Base-by-base conservation (phyloP, 1,284 basidiomycete species). In the Moniliophthora roreri region DNA sequence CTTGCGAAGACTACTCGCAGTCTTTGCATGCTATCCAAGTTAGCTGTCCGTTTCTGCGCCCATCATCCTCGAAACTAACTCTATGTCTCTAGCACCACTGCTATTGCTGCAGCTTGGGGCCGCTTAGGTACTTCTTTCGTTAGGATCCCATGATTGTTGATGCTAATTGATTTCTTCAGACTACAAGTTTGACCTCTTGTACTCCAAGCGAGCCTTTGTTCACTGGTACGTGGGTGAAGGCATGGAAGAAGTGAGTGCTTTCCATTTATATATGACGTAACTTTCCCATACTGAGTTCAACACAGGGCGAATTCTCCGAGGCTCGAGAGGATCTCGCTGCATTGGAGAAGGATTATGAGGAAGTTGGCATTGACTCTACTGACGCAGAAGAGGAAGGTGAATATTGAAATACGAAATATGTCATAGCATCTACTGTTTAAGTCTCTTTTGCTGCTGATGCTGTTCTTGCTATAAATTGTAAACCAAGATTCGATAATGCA, bases 141-240 rank as follows among this genome's bases (percentile, higher is more conserved):
- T 21, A 28, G 28, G 32, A 8, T 1, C 15, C n/a, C n/a, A n/a
- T n/a, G 28, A 7, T 26, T 40, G 13, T 18, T 20, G 15, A 39
- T 53, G 44, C 8, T 15, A 38, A 36, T 20, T 46, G 36, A 40
- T 20, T 34, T 32, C 51, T 48, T 1, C 55, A 80, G 95, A 99
- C 79, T 91, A 97, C 84, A 99, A 99, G 78, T 99, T 99, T 72
- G 96, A 99, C 72, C 83, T 99, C 63, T 86, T 99, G 68, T 95
- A 95, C 79, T 95, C 93, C 52, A 96, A 96, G 78, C 91, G 94
- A 72, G 93, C 93, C 48, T 97, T 97, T 66, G 94, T 96, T 23
- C 93, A 97, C 76, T 97, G 93, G 93, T 98, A 98, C 69, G 95
- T 97, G 61, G 95, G 95, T 66, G 95, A 98, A 76, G 95, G 95